Conservation (phyloP, 345 rosid species). For the Salix purpurea region DNA sequence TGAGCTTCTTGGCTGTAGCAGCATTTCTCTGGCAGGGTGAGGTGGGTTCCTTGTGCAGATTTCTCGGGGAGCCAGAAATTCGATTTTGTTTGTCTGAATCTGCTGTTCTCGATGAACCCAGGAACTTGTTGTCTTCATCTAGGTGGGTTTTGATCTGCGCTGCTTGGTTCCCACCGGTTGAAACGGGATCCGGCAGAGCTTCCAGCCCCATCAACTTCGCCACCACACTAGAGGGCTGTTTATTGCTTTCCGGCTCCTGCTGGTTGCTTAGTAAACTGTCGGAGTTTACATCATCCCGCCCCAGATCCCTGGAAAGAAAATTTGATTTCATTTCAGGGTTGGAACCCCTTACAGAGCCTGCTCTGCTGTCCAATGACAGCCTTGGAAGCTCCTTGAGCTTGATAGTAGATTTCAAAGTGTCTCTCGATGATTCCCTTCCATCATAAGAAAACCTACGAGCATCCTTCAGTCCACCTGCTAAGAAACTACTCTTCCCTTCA, state of each 20-base stretch:
- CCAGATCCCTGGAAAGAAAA: conserved; percentile 24
- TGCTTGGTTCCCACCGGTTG: conserved; percentile 16
- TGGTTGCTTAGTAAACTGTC: conserved; percentile 22
- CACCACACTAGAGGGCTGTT: conserved; percentile 59
- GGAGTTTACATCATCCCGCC: conserved; percentile 15
- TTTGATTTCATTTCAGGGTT: conserved; percentile 35
- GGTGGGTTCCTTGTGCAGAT: conserved; percentile 36
- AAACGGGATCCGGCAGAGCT: conserved; percentile 39
- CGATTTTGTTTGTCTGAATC: conserved; percentile 35
- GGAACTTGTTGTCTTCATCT: conserved; percentile 24
- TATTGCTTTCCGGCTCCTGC: conserved; percentile 53
- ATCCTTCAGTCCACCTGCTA: conserved; percentile 39
- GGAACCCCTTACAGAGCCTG: conserved; percentile 39
- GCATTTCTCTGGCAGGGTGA: conserved; percentile 37
- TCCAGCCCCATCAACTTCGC: conserved; percentile 94
- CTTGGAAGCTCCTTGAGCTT: conserved; percentile 83
- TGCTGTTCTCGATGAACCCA: conserved; percentile 26
- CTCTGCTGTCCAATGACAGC: conserved; percentile 82
- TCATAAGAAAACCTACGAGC: conserved; percentile 84
- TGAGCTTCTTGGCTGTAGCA: conserved; percentile 40
- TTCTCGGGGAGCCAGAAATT: conserved; percentile 46
- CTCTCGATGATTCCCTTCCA: conserved; percentile 59
- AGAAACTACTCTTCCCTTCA: conserved; percentile 35
- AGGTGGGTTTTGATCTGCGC: conserved; percentile 14
- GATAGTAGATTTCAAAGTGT: conserved; percentile 40